Evolutionary conservation across 306 rosid genomes (phyloP).

Genomic region (Quillaja saponaria): DNA sequence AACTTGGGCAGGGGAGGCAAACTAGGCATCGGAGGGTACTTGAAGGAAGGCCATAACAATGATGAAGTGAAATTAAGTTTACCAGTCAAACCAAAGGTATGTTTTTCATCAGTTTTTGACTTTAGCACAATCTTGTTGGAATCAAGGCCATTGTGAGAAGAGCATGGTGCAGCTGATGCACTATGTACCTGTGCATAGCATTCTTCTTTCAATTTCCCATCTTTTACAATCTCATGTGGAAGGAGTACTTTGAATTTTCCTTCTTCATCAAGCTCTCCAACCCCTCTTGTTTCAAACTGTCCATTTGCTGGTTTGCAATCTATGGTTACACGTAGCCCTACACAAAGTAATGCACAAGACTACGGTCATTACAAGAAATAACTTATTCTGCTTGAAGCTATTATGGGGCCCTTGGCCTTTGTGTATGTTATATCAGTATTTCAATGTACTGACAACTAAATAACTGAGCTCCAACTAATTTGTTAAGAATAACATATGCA

Average conservation of each 20-base stretch:
- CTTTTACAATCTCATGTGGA: slow-evolving; percentile 56
- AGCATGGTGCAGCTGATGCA: slow-evolving; percentile 65
- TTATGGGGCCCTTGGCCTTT: neutral
- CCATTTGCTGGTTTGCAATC: slow-evolving; percentile 75
- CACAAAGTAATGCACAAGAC: slow-evolving; percentile 16
- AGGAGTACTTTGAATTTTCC: slow-evolving; percentile 71
- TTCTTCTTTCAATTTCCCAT: slow-evolving; percentile 60
- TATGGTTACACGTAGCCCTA: slow-evolving; percentile 68
- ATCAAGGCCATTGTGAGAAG: slow-evolving; percentile 52
- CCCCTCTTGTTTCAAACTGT: slow-evolving; percentile 56
- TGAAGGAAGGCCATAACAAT: slow-evolving; percentile 53
- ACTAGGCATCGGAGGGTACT: slow-evolving; percentile 48
- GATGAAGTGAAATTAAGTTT: slow-evolving; percentile 70
- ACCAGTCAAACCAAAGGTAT: slow-evolving; percentile 47
- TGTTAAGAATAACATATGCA: neutral
- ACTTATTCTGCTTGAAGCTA: neutral
- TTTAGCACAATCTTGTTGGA: slow-evolving; percentile 53
- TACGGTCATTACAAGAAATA: neutral
- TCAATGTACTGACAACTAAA: neutral
- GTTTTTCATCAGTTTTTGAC: slow-evolving; percentile 48
- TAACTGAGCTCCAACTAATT: neutral
- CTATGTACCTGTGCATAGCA: slow-evolving; percentile 85
- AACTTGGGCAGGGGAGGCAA: slow-evolving; percentile 25
- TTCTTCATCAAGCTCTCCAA: slow-evolving; percentile 54
- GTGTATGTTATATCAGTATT: neutral